phyloP scores from a whole-genome alignment of 768 basidiomycete genomes.

The Hericium rajendrae region DNA sequence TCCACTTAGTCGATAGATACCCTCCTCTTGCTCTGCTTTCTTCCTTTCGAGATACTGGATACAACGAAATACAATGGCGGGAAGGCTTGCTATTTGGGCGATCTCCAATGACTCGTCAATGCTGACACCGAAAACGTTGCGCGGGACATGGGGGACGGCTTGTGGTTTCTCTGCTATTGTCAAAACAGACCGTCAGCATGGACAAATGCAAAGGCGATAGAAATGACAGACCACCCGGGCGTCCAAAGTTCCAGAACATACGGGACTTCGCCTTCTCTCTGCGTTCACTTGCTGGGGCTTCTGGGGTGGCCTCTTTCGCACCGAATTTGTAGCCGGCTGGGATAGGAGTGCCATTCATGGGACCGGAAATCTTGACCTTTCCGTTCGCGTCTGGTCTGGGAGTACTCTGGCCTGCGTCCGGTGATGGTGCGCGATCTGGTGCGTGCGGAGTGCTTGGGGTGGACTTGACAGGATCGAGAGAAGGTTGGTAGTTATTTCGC shows the following conservation, averaged over 20 bases:
- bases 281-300: slow-evolving; percentile 25
- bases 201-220: not conserved
- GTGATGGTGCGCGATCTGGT: slow-evolving; percentile 26
- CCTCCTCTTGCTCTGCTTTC: slow-evolving; percentile 93
- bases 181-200: slow-evolving; percentile 1
- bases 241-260: slow-evolving; percentile 89
- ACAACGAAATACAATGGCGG: slow-evolving; percentile 89
- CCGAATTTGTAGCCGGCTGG: slow-evolving; percentile 90
- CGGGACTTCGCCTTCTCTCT: slow-evolving; percentile 89
- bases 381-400: slow-evolving; percentile 38
- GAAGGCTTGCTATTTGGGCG: slow-evolving; percentile 81
- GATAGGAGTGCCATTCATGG: slow-evolving; percentile 75
- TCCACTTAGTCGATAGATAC: slow-evolving; percentile 92
- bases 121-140: slow-evolving; percentile 83
- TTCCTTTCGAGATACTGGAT: slow-evolving; percentile 94
- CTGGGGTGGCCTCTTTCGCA: slow-evolving; percentile 49
- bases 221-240: slow-evolving; percentile 24
- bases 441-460: slow-evolving; percentile 32
- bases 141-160: slow-evolving; percentile 33
- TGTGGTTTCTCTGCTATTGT: slow-evolving; percentile 24
- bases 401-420: slow-evolving; percentile 38
- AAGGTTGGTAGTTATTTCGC: slow-evolving; percentile 59
- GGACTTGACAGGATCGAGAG: slow-evolving; percentile 37
- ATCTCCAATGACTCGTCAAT: slow-evolving; percentile 84
- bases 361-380: slow-evolving; percentile 84